Base-by-base conservation (phyloP, 108 stramenopile species). In the Parmales sp. region DNA sequence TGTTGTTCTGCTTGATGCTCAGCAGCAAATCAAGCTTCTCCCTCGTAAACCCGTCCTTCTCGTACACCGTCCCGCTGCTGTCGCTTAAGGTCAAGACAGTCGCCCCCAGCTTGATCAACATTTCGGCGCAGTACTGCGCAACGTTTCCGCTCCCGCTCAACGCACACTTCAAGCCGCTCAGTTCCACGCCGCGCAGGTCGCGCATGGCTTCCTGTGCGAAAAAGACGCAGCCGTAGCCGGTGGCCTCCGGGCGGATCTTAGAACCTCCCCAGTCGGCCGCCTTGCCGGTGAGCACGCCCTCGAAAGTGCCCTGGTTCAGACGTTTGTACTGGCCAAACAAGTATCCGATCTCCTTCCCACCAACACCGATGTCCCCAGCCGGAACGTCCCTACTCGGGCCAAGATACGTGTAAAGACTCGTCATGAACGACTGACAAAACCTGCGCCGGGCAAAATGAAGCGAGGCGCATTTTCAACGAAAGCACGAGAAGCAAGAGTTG, bases 81-180 rank as follows among this genome's bases (percentile, higher is more conserved):
- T 97, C 94, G 68, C 86, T 88, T n/a, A 95, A 67, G 18, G 92
- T 89, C 7, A 97, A 67, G 25, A 91, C 90, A 43, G 86, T 85
- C 9, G 83, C 85, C 37, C 86, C 86, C 39, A 83, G 70, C 37
- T 80, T 72, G 29, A 87, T 68, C 5, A 84, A 64, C 74, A 83
- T 84, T 45, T 83, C 64, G 3, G 75, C 75, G 29, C 82, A 80
- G 66, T 75, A 85, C 68, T 86, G 86, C 23, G 85, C 77, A 0
- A 90, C 86, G 76, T 90, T 90, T 36, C 86, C 89, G 63, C 72
- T 76, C 8, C 86, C 89, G 7, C 76, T 78, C 1, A 90, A 72
- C n/a, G 82, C 83, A 65, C 85, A 86, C 22, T 80, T 78, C 65
- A 76, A 68, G 6, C 80, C 85, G 23, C 79, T 43, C 23, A 87